Conservation (phyloP, 495 filamentous ascomycete genomes). For the Tuber borchii region DNA sequence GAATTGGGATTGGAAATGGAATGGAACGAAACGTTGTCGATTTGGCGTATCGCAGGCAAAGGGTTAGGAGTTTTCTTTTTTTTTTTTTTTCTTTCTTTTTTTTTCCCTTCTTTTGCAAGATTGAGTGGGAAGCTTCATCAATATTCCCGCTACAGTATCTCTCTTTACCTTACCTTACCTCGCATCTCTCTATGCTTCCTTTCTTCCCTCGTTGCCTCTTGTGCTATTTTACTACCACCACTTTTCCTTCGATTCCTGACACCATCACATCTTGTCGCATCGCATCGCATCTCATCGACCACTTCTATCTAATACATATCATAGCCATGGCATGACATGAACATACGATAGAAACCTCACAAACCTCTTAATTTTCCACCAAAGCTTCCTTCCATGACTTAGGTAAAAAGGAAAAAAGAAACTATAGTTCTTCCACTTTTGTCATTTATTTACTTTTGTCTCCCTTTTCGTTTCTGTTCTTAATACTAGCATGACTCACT, state of each 20-base stretch:
- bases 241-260: conserved; percentile 29
- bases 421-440: neutral
- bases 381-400: neutral
- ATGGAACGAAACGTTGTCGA: conserved; percentile 17
- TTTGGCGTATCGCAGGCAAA: conserved; percentile 17
- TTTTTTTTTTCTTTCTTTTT: conserved; percentile 30
- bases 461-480: neutral
- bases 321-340: neutral
- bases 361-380: neutral
- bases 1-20: conserved; percentile 14
- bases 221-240: conserved; percentile 5
- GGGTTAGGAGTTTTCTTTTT: conserved; percentile 35
- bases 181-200: conserved; percentile 11
- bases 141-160: conserved; percentile 19
- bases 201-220: conserved; percentile 14
- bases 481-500: neutral
- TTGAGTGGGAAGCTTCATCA: conserved; percentile 24
- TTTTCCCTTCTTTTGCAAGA: conserved; percentile 30
- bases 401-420: neutral
- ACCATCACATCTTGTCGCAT: conserved; percentile 1
- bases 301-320: neutral
- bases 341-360: neutral
- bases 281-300: neutral
- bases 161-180: conserved; percentile 24
- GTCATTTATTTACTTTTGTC: neutral